phyloP scores from a whole-genome alignment of 108 stramenopile species.

The Stephanodiscus minutulus region DNA sequence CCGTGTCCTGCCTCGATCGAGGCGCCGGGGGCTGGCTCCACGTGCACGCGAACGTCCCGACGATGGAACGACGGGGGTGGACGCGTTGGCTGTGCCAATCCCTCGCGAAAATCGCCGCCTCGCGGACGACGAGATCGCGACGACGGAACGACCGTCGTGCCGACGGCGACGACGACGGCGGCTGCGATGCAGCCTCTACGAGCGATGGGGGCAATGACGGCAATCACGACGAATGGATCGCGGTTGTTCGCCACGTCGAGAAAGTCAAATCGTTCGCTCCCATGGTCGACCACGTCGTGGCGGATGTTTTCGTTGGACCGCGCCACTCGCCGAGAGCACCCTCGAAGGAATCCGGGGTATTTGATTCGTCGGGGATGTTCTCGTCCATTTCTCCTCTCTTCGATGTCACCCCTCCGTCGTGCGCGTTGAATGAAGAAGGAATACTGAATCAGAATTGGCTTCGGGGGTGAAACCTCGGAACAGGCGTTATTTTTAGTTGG shows the following conservation, averaged over 20 bases:
- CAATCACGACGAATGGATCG: constrained; percentile 56
- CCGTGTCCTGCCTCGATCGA: constrained; percentile 68
- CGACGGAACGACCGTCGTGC: too few relatives aligned
- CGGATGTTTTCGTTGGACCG: constrained; percentile 83
- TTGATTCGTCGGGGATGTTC: constrained; percentile 39
- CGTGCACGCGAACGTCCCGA: constrained; percentile 91
- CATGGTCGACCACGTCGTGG: constrained; percentile 82
- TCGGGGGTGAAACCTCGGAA: constrained; percentile 21
- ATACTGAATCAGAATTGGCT: constrained; percentile 77
- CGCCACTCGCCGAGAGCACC: constrained; percentile 15
- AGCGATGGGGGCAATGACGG: not conserved
- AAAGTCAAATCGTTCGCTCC: constrained; percentile 94
- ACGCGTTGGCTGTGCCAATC: constrained; percentile 63
- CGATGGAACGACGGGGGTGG: constrained; percentile 64
- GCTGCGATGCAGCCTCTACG: not conserved
- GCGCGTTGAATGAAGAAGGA: constrained; percentile 67
- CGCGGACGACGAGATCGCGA: too few relatives aligned
- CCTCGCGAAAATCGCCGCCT: constrained; percentile 24
- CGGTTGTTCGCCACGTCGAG: constrained; percentile 75
- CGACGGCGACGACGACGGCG: not conserved
- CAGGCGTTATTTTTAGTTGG: too few relatives aligned
- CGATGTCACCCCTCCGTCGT: constrained; percentile 56
- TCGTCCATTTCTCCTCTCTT: constrained; percentile 1
- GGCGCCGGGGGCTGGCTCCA: constrained; percentile 85
- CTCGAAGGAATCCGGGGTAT: constrained; percentile 26